Evolutionary conservation across 306 rosid genomes (phyloP).

Genomic region (Pterocarpus santalinus): DNA sequence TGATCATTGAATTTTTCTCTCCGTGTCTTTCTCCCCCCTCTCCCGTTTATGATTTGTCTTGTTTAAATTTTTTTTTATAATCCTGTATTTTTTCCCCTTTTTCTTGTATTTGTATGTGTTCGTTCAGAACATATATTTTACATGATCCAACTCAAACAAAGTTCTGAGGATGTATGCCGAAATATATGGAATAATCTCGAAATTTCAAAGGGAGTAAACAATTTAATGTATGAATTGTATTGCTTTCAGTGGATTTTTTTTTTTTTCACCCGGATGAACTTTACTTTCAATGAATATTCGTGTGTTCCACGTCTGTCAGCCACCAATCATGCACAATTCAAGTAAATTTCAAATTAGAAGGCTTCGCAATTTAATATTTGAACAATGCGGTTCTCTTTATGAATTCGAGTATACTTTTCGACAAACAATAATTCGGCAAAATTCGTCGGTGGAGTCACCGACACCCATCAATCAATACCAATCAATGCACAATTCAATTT

Average conservation of each 20-base stretch:
- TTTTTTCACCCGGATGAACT: too few species aligned
- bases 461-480: neutral
- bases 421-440: neutral
- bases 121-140: constrained; percentile 27
- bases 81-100: neutral
- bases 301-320: too few species aligned
- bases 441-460: neutral
- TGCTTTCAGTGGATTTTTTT: neutral
- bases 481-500: too few species aligned
- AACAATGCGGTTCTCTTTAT: neutral
- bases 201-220: neutral
- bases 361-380: too few species aligned
- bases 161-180: constrained; percentile 35
- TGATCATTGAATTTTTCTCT: constrained; percentile 25
- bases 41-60: neutral
- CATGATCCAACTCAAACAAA: neutral
- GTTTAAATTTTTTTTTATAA: neutral
- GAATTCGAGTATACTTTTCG: neutral
- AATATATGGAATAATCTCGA: neutral
- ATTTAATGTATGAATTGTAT: neutral
- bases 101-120: constrained; percentile 45
- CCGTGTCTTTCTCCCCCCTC: neutral
- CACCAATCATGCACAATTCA: too few species aligned
- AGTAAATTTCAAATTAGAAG: too few species aligned
- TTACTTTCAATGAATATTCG: too few species aligned